Conservation (phyloP, 2,329 filamentous ascomycete genomes). For the Corynespora cassiicola region DNA sequence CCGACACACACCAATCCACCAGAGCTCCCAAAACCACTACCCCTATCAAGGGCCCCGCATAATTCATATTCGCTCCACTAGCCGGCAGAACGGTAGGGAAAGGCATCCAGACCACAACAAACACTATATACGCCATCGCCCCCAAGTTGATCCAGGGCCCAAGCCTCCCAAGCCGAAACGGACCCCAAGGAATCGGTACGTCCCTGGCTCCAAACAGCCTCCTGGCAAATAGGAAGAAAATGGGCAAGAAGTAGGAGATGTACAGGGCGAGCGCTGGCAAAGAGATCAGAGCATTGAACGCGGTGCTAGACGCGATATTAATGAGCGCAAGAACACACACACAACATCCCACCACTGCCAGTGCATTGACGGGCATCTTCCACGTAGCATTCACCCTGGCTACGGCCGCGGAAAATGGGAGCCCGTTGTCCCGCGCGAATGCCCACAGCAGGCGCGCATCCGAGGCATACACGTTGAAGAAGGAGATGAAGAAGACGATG, state of each 20-base stretch:
- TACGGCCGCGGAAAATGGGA: constrained; percentile 43
- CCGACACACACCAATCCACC: constrained; percentile 29
- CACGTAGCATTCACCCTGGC: constrained; percentile 27
- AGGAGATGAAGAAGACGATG: constrained; percentile 40
- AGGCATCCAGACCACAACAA: constrained; percentile 32
- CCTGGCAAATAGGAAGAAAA: constrained; percentile 28
- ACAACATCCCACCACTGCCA: constrained; percentile 22
- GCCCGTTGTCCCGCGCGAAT: constrained; percentile 54
- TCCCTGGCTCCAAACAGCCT: constrained; percentile 14
- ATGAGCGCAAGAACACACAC: constrained; percentile 39
- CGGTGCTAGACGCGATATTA: constrained; percentile 30
- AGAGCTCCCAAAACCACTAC: constrained; percentile 25
- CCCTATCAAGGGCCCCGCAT: constrained; percentile 31
- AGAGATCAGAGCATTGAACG: constrained; percentile 39
- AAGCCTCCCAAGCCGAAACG: constrained; percentile 25
- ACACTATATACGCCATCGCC: constrained; percentile 29
- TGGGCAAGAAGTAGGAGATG: constrained; percentile 37
- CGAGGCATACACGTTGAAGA: constrained; percentile 53
- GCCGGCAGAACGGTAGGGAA: constrained; percentile 30
- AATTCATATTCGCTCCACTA: constrained; percentile 28
- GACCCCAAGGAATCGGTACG: constrained; percentile 22
- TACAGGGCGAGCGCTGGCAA: constrained; percentile 35
- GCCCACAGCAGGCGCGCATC: constrained; percentile 57
- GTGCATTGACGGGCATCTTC: constrained; percentile 25
- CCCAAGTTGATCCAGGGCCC: constrained; percentile 28